Percentiles rank a stretch among this genome's conserved stretches.
These are phyloP conservation scores for Barnettozyma siamensis DNA, from an alignment of 805 yeast genomes.

Conservation along the genomic window DNA sequence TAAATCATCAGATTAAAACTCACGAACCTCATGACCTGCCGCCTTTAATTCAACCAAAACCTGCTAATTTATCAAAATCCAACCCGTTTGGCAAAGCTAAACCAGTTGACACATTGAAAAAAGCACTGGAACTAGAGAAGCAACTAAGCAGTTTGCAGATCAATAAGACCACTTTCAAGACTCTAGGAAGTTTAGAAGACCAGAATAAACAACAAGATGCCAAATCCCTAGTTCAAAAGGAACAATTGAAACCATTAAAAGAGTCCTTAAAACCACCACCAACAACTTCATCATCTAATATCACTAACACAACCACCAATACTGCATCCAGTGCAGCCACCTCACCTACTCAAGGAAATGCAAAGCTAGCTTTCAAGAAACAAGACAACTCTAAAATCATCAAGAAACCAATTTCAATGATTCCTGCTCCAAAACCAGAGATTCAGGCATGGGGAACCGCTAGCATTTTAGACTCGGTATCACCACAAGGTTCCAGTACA, in stretches of 20 bases:
- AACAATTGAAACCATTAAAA: too few species aligned
- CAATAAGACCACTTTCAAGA: slow-evolving; percentile 36
- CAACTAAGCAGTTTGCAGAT: slow-evolving; percentile 36
- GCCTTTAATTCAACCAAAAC: slow-evolving; percentile 16
- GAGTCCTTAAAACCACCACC: neutral
- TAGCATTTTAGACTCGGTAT: neutral
- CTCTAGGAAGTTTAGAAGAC: slow-evolving; percentile 16
- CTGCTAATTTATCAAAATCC: slow-evolving; percentile 32
- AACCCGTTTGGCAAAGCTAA: slow-evolving; percentile 83
- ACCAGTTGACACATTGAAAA: slow-evolving; percentile 74
- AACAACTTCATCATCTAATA: neutral
- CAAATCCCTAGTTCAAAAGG: neutral
- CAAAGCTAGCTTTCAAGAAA: slow-evolving; percentile 1
- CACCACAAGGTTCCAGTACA: neutral
- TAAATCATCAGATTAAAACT: slow-evolving; percentile 2
- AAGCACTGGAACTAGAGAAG: slow-evolving; percentile 57
- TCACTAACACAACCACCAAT: neutral
- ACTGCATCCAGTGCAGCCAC: neutral
- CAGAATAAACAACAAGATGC: slow-evolving; percentile 1
- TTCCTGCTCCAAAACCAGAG: slow-evolving; percentile 4
- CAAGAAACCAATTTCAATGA: neutral
- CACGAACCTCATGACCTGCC: slow-evolving; percentile 11
- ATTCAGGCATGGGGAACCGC: neutral
- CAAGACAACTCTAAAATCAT: slow-evolving; percentile 1
- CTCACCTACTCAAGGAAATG: neutral